Evolutionary conservation across 1,139 yeast genomes (phyloP), one percentile per base, ranked within the genome.

Genomic region (Pichia norvegensis): DNA sequence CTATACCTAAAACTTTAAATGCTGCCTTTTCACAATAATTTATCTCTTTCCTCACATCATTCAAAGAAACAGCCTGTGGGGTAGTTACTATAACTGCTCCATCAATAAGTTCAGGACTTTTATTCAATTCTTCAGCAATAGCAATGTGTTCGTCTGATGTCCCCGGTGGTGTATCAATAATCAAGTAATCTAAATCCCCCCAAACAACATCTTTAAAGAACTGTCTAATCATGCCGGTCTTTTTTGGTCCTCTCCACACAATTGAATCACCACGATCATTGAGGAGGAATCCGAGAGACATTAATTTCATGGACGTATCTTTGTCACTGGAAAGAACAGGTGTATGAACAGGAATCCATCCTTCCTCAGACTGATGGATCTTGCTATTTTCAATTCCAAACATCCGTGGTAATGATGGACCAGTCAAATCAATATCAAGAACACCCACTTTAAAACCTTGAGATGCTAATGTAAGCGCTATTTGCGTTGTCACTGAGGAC

Each of bases 231-330:
- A 94, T 92, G 21, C 97, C 96, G 0, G 97, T 90, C 62, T 94
- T 94, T 64, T 90, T 88, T 2, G 99, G 98, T 0, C 99, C 99
- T 59, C 97, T 73, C 99, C 99, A 94, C 9, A 92, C 97, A 29
- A 94, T 95, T 20, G 95, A 81, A 57, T 84, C 85, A 23, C 95
- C 95, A 48, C 97, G 67, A 60, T 85, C 81, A 17, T 84, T 82
- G 10, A 92, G 65, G 40, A 94, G 64, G 59, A 94, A 92, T 3
- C 98, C 99, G n/a, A 94, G 67, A 5, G 96, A 86, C 85, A 92
- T 88, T 11, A 82, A 59, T 40, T 62, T 64, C 44, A 68, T 48
- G 55, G 64, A 52, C 54, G 65, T 71, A 11, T 29, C 36, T 13
- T 8, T 16, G 7, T 33, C 23, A 11, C 20, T 33, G 17, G 36